These are phyloP conservation scores for Suhomyces xylopsoci DNA, from an alignment of 805 yeast genomes.

Conservation along the genomic window DNA sequence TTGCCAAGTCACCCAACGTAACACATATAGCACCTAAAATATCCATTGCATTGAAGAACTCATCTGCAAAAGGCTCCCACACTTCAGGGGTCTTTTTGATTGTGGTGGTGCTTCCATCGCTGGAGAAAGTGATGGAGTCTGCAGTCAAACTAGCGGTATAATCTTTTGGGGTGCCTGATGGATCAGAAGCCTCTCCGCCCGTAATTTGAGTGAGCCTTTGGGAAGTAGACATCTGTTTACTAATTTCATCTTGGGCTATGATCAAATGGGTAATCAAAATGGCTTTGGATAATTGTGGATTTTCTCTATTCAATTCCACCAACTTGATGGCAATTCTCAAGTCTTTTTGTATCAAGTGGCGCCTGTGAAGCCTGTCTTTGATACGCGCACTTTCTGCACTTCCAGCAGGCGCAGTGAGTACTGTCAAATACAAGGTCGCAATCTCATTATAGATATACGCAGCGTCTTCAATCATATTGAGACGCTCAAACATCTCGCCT, in stretches of 20 bases:
- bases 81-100: conserved; percentile 43
- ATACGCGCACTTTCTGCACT: conserved; percentile 20
- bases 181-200: not conserved
- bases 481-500: conserved; percentile 80
- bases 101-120: conserved; percentile 15
- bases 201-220: conserved; percentile 1
- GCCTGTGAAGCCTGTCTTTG: conserved; percentile 34
- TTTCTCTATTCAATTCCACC: conserved; percentile 50
- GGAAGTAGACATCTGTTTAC: conserved; percentile 32
- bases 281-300: conserved; percentile 52
- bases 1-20: conserved; percentile 61
- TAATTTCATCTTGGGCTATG: conserved; percentile 65
- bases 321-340: conserved; percentile 66
- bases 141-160: conserved; percentile 15
- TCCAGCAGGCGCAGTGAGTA: conserved; percentile 35
- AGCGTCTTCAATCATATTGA: conserved; percentile 63
- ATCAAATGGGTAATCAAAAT: conserved; percentile 59
- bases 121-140: conserved; percentile 14
- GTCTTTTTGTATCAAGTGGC: conserved; percentile 66
- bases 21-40: conserved; percentile 68
- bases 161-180: not conserved
- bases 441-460: conserved; percentile 64
- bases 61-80: conserved; percentile 76
- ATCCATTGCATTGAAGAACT: conserved; percentile 75
- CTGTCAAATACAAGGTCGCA: conserved; percentile 54